Evolutionary conservation across 371 early-diverging fungal genomes (phyloP).

Genomic region (Syncephalastrum monosporum): DNA sequence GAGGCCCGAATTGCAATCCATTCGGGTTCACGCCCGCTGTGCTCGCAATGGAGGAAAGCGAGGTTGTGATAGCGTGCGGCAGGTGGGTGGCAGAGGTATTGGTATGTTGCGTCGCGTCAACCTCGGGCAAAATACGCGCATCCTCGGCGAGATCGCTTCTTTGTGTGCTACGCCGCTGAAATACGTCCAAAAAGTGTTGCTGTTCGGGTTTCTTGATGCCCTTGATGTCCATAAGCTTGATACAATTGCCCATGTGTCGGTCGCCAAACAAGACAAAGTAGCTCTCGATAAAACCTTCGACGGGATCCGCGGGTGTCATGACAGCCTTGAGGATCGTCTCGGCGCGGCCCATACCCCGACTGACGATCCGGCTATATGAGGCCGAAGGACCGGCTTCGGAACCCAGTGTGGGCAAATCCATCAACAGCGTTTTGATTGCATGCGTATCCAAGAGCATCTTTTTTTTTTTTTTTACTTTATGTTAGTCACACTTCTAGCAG

Average conservation of each 20-base stretch:
- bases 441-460: slow-evolving; percentile 90
- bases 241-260: slow-evolving; percentile 64
- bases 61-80: slow-evolving; percentile 38
- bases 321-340: slow-evolving; percentile 89
- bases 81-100: slow-evolving; percentile 11
- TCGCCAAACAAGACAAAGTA: slow-evolving; percentile 84
- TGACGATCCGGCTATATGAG: slow-evolving; percentile 75
- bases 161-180: slow-evolving; percentile 39
- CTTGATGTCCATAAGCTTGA: slow-evolving; percentile 19
- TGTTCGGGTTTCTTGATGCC: slow-evolving; percentile 62
- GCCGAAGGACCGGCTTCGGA: slow-evolving; percentile 46
- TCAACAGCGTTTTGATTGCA: slow-evolving; percentile 74
- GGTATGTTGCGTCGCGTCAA: background rate
- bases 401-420: slow-evolving; percentile 70
- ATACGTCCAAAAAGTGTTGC: slow-evolving; percentile 50
- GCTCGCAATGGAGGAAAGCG: slow-evolving; percentile 41
- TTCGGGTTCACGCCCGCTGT: slow-evolving; percentile 41
- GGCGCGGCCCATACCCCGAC: slow-evolving; percentile 71
- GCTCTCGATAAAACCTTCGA: slow-evolving; percentile 81
- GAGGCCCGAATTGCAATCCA: slow-evolving; percentile 8
- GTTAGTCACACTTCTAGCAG: no score
- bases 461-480: slow-evolving; percentile 8
- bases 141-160: slow-evolving; percentile 31
- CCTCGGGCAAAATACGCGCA: slow-evolving; percentile 32
- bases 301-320: slow-evolving; percentile 84